A percentile compares a stretch with the other conserved stretches of the same genome.
These are phyloP conservation scores for Rhodotorula sp. DNA, from an alignment of 1,284 basidiomycete species.

Conservation along the genomic window DNA sequence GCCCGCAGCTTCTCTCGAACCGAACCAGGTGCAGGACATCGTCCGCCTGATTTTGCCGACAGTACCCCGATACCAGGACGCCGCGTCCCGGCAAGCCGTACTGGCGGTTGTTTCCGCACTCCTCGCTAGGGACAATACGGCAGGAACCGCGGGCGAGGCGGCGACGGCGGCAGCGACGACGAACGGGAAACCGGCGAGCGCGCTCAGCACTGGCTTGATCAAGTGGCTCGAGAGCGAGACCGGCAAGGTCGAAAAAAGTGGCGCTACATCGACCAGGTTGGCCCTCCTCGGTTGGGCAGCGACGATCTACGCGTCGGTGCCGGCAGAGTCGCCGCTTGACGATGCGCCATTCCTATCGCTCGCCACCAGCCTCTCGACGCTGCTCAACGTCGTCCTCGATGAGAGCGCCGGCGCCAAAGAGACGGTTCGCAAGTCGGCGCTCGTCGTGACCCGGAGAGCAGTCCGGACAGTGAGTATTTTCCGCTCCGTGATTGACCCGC, in stretches of 20 bases:
- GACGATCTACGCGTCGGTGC: conserved; percentile 55
- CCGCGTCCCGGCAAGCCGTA: conserved; percentile 66
- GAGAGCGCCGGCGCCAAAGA: conserved; percentile 58
- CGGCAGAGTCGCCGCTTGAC: conserved; percentile 39
- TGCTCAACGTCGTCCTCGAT: conserved; percentile 62
- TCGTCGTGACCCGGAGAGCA: conserved; percentile 63
- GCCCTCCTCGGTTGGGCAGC: conserved; percentile 73
- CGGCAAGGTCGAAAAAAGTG: conserved; percentile 47
- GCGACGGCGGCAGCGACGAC: conserved; percentile 43
- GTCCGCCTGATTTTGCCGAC: conserved; percentile 70
- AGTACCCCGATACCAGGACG: conserved; percentile 72
- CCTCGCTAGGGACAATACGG: conserved; percentile 59
- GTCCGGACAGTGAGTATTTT: conserved; percentile 53
- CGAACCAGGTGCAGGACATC: conserved; percentile 66
- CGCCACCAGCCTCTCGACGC: conserved; percentile 57
- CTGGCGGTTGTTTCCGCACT: conserved; percentile 64
- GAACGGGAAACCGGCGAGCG: not conserved
- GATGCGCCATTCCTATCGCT: conserved; percentile 58
- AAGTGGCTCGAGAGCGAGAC: conserved; percentile 70
- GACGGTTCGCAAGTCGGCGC: conserved; percentile 61
- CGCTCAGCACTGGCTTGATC: conserved; percentile 64
- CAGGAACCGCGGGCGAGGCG: conserved; percentile 29
- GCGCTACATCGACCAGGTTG: conserved; percentile 57
- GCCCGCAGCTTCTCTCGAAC: conserved; percentile 50
- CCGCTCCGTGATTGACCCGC: not conserved